Evolutionary conservation across 345 rosid genomes (phyloP), one percentile per base, ranked within the genome.

Genomic region (Cochlearia excelsa): DNA sequence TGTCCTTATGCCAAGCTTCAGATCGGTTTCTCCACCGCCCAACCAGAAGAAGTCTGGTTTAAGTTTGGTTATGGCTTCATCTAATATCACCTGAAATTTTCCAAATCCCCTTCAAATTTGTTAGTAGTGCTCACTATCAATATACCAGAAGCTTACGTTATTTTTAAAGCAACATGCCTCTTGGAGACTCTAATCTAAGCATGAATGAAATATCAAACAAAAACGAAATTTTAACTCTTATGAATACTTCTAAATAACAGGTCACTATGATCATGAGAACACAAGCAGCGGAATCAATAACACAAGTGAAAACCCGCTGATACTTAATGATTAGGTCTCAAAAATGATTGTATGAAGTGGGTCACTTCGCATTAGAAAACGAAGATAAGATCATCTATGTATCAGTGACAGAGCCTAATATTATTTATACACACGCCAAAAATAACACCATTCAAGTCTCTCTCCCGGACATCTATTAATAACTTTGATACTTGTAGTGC

Each of bases 1-100:
- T 57, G 94, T 85, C 70, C 73, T 77, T 49, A 89, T 72, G 26
- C 97, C 97, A 5, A 89, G 88, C 92, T 93, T 93, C 79, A 93
- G 72, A 80, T 89, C 92, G 5, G 68, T 67, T 72, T 93, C 95
- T 38, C 97, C 95, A 16, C 99, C 99, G 26, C 96, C 97, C 66
- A 89, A 78, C 99, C 97, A 89, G 82, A 93, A 83, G 83, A 78
- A 86, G 54, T 81, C 81, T 0, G 96, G 95, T 52, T 55, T 71
- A 46, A 89, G 97, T 77, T 78, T 84, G 47, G 73, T 76, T 49
- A 93, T 84, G 51, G 95, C 97, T 78, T 89, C 95, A 58, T 89
- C 99, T 81, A 89, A 63, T 67, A 87, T 82, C 72, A 93, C 95
- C 99, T 89, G 95, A 16, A 16, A 68, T 35, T 58, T 31, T 46